phyloP scores from a whole-genome alignment of 129 eudicot species.

The Chrysanthemum makinoi region DNA sequence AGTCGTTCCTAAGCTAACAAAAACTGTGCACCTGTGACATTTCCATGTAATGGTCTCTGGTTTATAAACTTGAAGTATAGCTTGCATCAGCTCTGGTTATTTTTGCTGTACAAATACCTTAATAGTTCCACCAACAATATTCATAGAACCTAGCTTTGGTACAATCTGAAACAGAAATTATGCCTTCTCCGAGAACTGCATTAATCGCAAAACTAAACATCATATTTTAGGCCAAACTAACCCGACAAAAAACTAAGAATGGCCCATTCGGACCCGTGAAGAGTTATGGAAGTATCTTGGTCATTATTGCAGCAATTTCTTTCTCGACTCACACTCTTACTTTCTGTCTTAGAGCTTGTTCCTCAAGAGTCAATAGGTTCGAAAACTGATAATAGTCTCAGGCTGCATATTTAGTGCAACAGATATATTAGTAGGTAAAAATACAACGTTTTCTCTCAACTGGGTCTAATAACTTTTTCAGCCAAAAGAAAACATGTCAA shows the following conservation, averaged over 20 bases:
- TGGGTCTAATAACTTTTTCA: too few relatives aligned
- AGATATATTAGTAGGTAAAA: slow-evolving; percentile 5
- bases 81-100: slow-evolving; percentile 96
- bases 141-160: too few relatives aligned
- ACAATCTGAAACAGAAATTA: slow-evolving; percentile 64
- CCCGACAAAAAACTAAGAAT: background rate
- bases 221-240: slow-evolving; percentile 16
- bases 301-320: slow-evolving; percentile 91
- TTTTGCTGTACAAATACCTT: slow-evolving; percentile 87
- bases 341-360: slow-evolving; percentile 55
- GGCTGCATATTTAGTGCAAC: slow-evolving; percentile 41
- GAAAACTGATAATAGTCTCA: slow-evolving; percentile 74
- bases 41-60: too few relatives aligned
- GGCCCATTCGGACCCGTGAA: background rate
- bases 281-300: slow-evolving; percentile 54
- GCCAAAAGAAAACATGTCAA: too few relatives aligned
- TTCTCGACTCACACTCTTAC: slow-evolving; percentile 82
- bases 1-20: too few relatives aligned
- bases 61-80: background rate
- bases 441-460: background rate
- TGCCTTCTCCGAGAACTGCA: slow-evolving; percentile 96
- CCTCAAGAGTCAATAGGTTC: slow-evolving; percentile 76
- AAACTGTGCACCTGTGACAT: too few relatives aligned
- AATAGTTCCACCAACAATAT: slow-evolving; percentile 77
- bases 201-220: slow-evolving; percentile 22